Evolutionary conservation across 495 filamentous ascomycete species (phyloP), one percentile per base, ranked within the genome.

Genomic region (Penicillium silybi): DNA sequence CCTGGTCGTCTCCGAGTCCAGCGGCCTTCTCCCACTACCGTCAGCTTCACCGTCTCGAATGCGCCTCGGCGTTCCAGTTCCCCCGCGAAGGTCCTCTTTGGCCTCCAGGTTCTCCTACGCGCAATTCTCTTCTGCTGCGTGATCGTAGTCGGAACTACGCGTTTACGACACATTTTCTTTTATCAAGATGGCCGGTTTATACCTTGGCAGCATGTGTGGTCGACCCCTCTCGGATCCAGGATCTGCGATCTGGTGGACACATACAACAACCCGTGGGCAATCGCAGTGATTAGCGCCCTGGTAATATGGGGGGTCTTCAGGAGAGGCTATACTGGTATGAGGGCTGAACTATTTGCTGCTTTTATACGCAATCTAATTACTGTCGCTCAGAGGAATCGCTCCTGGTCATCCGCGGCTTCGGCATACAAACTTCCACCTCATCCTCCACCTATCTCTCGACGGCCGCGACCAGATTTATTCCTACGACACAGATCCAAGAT

Each of bases 401-500:
- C 6, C 78, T 97, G 1, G 89, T 95, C 10, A 83, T 99, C 48
- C 83, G 90, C 35, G 87, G 90, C 16, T 78, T 99, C 15, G 93
- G 93, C 3, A 88, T 99, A 49, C 93, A 99, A 66, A 97, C 90
- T 4, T 82, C 80, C 5, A 88, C 86, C 0, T 82, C 80, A 18
- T 83, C 81, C 22, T 62, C 76, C 1, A 83, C 80, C 15, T 85
- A 85, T 50, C 79, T 91, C 13, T 76, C 78, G 16, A 79, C 78
- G 4, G 70, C 80, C n/a, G 76, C 80, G 13, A 90, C 90, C 47
- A 75, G 92, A 50, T 99, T 97, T 64, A 97, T 99, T 26, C 93
- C 95, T 4, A 96, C 93, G 1, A 87, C 84, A 2, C 82, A 87
- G 63, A 95, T 97, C 37, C 85, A 87, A 48, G 93, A 97, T 70